phyloP scores from a whole-genome alignment of 352 stramenopile species.

The Paralagenidium karlingii region DNA sequence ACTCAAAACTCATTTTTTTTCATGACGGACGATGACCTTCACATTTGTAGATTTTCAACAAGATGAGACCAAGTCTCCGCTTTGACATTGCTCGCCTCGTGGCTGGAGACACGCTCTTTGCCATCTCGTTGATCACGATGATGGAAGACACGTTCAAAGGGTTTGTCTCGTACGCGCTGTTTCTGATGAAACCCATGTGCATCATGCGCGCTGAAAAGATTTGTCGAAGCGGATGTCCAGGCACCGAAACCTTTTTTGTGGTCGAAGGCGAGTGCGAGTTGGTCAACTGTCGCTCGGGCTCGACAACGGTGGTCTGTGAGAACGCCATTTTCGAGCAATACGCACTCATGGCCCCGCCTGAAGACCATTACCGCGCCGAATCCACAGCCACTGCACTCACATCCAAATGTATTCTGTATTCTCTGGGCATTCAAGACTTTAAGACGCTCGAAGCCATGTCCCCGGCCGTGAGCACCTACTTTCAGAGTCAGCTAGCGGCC shows the following conservation, averaged over 20 bases:
- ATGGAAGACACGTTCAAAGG: constrained; percentile 84
- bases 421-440: constrained; percentile 67
- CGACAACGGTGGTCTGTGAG: constrained; percentile 41
- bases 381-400: constrained; percentile 58
- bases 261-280: constrained; percentile 76
- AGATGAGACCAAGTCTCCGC: constrained; percentile 62
- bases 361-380: constrained; percentile 66
- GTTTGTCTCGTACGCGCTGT: constrained; percentile 80
- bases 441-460: constrained; percentile 17
- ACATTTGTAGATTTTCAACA: constrained; percentile 51
- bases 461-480: constrained; percentile 66
- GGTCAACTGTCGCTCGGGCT: constrained; percentile 48
- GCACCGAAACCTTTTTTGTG: constrained; percentile 75
- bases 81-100: constrained; percentile 75
- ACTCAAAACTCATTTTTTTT: too few species aligned
- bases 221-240: constrained; percentile 51
- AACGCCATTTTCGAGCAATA: constrained; percentile 79
- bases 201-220: constrained; percentile 60
- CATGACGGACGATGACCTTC: background rate
- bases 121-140: constrained; percentile 70
- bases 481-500: constrained; percentile 59
- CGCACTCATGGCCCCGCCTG: constrained; percentile 45
- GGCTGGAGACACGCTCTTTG: constrained; percentile 56
- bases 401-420: constrained; percentile 65
- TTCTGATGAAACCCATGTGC: constrained; percentile 63